Conservation (phyloP, 306 rosid species). For the Crotalaria pallida region DNA sequence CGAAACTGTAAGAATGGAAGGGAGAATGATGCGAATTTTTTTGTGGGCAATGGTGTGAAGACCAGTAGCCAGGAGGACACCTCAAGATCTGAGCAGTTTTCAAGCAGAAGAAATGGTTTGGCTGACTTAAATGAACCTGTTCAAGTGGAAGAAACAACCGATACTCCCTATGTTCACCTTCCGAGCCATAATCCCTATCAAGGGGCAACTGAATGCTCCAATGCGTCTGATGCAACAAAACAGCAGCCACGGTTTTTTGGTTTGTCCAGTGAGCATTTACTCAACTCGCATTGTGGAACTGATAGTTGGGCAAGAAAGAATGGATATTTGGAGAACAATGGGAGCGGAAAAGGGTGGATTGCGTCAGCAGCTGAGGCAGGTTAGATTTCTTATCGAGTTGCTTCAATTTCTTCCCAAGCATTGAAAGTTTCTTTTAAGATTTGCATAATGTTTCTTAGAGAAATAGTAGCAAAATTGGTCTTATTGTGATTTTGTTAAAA, state of each 20-base stretch:
- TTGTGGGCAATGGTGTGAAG: constrained; percentile 37
- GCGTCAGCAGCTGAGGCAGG: constrained; percentile 61
- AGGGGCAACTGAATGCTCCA: constrained; percentile 40
- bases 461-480: constrained; percentile 6
- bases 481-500: background rate
- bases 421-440: background rate
- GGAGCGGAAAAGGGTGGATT: constrained; percentile 50
- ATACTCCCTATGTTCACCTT: constrained; percentile 35
- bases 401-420: background rate
- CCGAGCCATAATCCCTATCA: constrained; percentile 28
- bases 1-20: constrained; percentile 32
- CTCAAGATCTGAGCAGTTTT: constrained; percentile 39
- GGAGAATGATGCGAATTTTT: constrained; percentile 38
- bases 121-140: constrained; percentile 83
- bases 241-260: constrained; percentile 37
- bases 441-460: background rate
- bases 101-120: constrained; percentile 52
- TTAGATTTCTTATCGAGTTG: constrained; percentile 30
- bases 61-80: constrained; percentile 34
- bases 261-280: constrained; percentile 44
- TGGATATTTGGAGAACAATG: constrained; percentile 43
- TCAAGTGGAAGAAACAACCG: constrained; percentile 63
- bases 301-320: constrained; percentile 31
- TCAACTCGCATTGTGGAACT: constrained; percentile 38
- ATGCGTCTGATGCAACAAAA: constrained; percentile 31